A percentile compares a stretch with the other conserved stretches of the same genome.
Conservation (phyloP, 768 basidiomycete species). For the Coprinopsis cinerea region DNA sequence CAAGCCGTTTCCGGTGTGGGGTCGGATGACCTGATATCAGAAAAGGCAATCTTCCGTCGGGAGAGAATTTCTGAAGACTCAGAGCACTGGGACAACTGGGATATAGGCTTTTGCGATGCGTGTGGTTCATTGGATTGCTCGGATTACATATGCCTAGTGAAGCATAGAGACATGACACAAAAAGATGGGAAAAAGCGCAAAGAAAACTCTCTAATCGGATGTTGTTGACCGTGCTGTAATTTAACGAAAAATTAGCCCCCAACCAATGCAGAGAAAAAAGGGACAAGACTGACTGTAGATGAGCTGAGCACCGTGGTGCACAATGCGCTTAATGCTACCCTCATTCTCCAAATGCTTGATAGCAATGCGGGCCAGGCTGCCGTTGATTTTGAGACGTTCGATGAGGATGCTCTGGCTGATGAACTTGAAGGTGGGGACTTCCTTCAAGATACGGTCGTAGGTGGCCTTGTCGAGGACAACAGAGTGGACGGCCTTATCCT, state of each 20-base stretch:
- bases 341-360: constrained; percentile 93
- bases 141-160: constrained; percentile 30
- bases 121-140: constrained; percentile 19
- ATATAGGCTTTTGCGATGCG: constrained; percentile 6
- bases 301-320: constrained; percentile 91
- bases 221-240: constrained; percentile 44
- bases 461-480: constrained; percentile 92
- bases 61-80: too few relatives aligned
- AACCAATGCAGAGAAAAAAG: neutral
- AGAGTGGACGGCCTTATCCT: constrained; percentile 99
- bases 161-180: constrained; percentile 23
- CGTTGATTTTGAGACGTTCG: constrained; percentile 96
- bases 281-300: constrained; percentile 78
- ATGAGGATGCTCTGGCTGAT: constrained; percentile 98
- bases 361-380: constrained; percentile 85
- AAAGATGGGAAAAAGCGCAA: constrained; percentile 12
- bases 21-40: too few relatives aligned
- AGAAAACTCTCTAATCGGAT: constrained; percentile 33
- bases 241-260: too few relatives aligned
- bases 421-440: constrained; percentile 98
- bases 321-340: constrained; percentile 90
- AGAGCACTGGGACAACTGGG: neutral
- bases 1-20: too few relatives aligned
- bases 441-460: constrained; percentile 93
- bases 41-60: too few relatives aligned